phyloP scores from a whole-genome alignment of 805 yeast genomes.

The Sungouiozyma ichnusensis region DNA sequence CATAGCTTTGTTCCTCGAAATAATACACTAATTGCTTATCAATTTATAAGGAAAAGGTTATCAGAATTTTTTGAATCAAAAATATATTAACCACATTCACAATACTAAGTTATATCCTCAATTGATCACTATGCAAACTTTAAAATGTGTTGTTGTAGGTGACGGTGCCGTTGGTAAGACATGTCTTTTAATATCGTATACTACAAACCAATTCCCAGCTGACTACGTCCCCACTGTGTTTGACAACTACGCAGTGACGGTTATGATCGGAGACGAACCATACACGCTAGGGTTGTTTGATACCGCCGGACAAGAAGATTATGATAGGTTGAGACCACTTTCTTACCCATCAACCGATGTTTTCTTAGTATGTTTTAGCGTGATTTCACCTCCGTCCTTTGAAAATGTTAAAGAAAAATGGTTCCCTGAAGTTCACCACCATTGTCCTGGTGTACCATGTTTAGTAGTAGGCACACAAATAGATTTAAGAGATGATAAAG shows the following conservation, averaged over 20 bases:
- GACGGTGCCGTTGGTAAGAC: constrained; percentile 99
- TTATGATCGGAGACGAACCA: constrained; percentile 96
- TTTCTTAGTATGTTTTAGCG: constrained; percentile 89
- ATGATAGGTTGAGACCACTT: constrained; percentile 92
- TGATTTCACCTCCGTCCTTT: constrained; percentile 92
- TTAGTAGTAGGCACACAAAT: constrained; percentile 94
- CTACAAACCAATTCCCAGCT: constrained; percentile 94
- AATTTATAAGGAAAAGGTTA: too few species aligned
- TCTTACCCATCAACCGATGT: constrained; percentile 97
- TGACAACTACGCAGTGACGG: constrained; percentile 90
- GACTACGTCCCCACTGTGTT: constrained; percentile 98
- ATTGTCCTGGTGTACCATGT: constrained; percentile 97
- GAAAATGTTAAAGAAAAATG: constrained; percentile 97
- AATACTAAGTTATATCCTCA: too few species aligned
- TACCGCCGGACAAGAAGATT: constrained; percentile 99
- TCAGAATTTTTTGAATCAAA: too few species aligned
- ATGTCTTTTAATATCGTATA: constrained; percentile 88
- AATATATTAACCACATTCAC: too few species aligned
- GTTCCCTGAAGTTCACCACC: constrained; percentile 98
- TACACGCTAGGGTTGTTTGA: constrained; percentile 94
- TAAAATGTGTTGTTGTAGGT: constrained; percentile 97
- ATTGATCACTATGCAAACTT: constrained; percentile 37
- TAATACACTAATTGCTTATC: too few species aligned
- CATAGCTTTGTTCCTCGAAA: too few species aligned
- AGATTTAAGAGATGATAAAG: constrained; percentile 88